Evolutionary conservation across 2,329 filamentous ascomycete species (phyloP), one percentile per base, ranked within the genome.

Genomic region (Penicillium aurantiogriseum): DNA sequence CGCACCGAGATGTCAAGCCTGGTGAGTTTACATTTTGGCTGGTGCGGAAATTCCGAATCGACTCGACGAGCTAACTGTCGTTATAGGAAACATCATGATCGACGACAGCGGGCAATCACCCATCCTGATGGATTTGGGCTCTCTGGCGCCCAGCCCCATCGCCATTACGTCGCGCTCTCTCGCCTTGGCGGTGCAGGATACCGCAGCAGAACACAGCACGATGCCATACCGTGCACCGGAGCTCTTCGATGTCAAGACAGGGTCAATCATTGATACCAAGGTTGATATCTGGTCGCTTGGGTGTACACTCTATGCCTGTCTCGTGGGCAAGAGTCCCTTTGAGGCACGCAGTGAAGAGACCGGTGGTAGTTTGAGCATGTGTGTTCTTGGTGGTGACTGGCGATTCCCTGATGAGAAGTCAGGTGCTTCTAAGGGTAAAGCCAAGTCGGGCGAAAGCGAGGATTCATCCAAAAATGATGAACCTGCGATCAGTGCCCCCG

Each of bases 181-280:
- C 54, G 94, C 94, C 44, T 85, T 99, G 47, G 91, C 92, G 52
- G 90, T 96, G 36, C 94, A 97, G 77, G 94, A 99, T 75, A 90
- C 86, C 40, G 94, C 94, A 23, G 94, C 93, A 54, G 94, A 99
- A 75, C 93, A 97, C 80, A 93, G 88, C 63, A 99, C 94, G 40
- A 97, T 99, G 93, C 92, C 94, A 0, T 99, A 99, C 78, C 91
- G 94, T 58, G 94, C 94, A 1, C 94, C 94, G 0, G 94, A 99
- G 77, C 87, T 99, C 59, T 99, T 99, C 76, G 94, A 99, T 74
- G 94, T 97, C 56, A 96, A 96, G 77, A 97, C 92, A 3, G 93
- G 91, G 61, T 88, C 88, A 48, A 85, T 91, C 50, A 89, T 99
- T 70, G 94, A 97, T 76, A 96, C 92, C 13, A 97, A 97, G 73